Conservation (phyloP, 345 rosid species). For the Draba incana region DNA sequence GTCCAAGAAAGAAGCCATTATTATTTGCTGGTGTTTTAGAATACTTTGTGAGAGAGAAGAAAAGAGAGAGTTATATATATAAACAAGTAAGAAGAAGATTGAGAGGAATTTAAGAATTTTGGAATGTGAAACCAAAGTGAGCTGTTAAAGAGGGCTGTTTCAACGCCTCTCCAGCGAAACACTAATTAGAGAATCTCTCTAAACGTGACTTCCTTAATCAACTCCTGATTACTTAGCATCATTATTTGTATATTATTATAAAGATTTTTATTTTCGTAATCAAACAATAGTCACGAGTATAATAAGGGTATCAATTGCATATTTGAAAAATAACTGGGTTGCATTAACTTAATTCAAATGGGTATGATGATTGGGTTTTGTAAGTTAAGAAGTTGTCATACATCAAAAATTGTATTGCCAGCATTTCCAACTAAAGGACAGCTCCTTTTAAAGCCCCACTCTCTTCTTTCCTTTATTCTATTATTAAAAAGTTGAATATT, state of each 20-base stretch:
- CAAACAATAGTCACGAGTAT: slow-evolving; percentile 6
- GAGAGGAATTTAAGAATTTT: slow-evolving; percentile 30
- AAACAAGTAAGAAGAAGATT: slow-evolving; percentile 11
- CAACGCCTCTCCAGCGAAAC: slow-evolving; percentile 44
- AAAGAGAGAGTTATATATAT: slow-evolving; percentile 30
- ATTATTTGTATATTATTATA: slow-evolving; percentile 3
- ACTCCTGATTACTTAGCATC: slow-evolving; percentile 11
- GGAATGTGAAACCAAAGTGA: slow-evolving; percentile 39
- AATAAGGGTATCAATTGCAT: slow-evolving; percentile 16
- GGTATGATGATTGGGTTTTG: slow-evolving; percentile 18
- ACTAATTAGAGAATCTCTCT: slow-evolving; percentile 18
- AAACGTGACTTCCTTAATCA: slow-evolving; percentile 44
- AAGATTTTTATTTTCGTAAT: neutral
- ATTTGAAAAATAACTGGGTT: slow-evolving; percentile 29
- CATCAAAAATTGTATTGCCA: slow-evolving; percentile 32
- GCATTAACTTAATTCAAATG: slow-evolving; percentile 19
- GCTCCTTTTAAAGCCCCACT: slow-evolving; percentile 36
- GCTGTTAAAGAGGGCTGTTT: slow-evolving; percentile 42
- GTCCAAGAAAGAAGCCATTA: slow-evolving; percentile 27
- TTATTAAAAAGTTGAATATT: slow-evolving; percentile 30
- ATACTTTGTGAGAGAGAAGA: slow-evolving; percentile 29
- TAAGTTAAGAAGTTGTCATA: slow-evolving; percentile 26
- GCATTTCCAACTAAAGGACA: slow-evolving; percentile 41
- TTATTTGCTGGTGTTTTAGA: neutral
- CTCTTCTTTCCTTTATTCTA: slow-evolving; percentile 1